These are phyloP conservation scores for Lepidium campestre DNA, from an alignment of 441 rosid genomes.

Conservation along the genomic window DNA sequence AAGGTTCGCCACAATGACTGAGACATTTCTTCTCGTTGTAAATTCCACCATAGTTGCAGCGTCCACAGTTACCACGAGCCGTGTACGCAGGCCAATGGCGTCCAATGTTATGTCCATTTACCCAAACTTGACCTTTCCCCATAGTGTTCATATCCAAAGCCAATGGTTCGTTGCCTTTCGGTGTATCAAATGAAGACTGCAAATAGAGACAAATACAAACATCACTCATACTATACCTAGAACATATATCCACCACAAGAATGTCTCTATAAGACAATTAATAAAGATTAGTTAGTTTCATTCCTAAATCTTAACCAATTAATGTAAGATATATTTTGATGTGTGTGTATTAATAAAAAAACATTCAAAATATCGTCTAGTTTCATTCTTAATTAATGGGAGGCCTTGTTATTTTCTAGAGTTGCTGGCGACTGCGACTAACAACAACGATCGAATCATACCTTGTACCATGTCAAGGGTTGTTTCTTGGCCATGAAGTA, in stretches of 20 bases:
- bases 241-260: neutral
- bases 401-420: too few relatives aligned
- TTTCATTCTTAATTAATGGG: too few relatives aligned
- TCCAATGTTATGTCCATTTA: constrained; percentile 62
- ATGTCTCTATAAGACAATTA: neutral
- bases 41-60: constrained; percentile 50
- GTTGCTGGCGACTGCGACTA: too few relatives aligned
- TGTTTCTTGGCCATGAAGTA: constrained; percentile 41
- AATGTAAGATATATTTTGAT: neutral
- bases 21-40: constrained; percentile 49
- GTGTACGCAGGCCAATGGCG: constrained; percentile 59
- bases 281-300: neutral
- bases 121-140: constrained; percentile 70
- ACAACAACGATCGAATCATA: too few relatives aligned
- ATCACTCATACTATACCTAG: neutral
- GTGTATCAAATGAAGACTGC: constrained; percentile 46
- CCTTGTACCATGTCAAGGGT: constrained; percentile 74
- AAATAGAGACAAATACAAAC: constrained; percentile 3
- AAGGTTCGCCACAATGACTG: constrained; percentile 44
- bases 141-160: constrained; percentile 65
- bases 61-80: constrained; percentile 40
- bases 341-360: neutral
- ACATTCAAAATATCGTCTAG: neutral
- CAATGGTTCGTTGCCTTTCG: constrained; percentile 46
- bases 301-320: neutral